A percentile compares a stretch with the other conserved stretches of the same genome.
Evolutionary conservation across 805 yeast genomes (phyloP).

Genomic region (Dipodascus geniculatus): DNA sequence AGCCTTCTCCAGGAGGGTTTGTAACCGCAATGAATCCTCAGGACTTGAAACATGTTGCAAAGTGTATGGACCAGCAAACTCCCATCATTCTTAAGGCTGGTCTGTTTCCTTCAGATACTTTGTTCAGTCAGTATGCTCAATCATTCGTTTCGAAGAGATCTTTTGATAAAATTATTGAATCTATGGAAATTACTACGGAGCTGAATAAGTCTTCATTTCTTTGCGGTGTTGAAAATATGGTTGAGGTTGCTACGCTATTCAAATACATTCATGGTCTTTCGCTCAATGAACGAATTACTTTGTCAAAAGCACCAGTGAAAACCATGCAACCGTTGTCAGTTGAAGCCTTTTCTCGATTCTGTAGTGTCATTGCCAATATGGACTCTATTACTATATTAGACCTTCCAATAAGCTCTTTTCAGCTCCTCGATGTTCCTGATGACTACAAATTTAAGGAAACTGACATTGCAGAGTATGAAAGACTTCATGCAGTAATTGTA

Average conservation of each 20-base stretch:
- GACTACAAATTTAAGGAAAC: neutral
- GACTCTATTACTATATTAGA: constrained; percentile 46
- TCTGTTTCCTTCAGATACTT: constrained; percentile 67
- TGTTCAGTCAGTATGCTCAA: constrained; percentile 57
- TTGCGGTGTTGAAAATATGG: constrained; percentile 30
- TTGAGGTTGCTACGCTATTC: constrained; percentile 34
- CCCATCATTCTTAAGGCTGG: constrained; percentile 46
- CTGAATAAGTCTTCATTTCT: constrained; percentile 25
- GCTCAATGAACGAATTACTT: constrained; percentile 43
- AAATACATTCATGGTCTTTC: constrained; percentile 32
- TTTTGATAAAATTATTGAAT: constrained; percentile 34
- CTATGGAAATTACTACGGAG: constrained; percentile 32
- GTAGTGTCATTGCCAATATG: constrained; percentile 44
- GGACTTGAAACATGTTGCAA: constrained; percentile 35
- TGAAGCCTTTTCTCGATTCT: constrained; percentile 35
- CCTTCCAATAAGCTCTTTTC: constrained; percentile 20
- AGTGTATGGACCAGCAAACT: constrained; percentile 40
- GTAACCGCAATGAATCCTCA: constrained; percentile 40
- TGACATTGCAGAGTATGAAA: constrained; percentile 35
- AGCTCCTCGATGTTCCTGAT: neutral
- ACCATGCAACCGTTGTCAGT: constrained; percentile 26
- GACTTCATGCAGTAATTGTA: constrained; percentile 53
- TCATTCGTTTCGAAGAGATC: constrained; percentile 43
- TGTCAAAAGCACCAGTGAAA: constrained; percentile 54
- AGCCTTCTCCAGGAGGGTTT: constrained; percentile 27